Evolutionary conservation across 1,139 yeast genomes (phyloP), one percentile per base, ranked within the genome.

Genomic region (Pichia sp.): DNA sequence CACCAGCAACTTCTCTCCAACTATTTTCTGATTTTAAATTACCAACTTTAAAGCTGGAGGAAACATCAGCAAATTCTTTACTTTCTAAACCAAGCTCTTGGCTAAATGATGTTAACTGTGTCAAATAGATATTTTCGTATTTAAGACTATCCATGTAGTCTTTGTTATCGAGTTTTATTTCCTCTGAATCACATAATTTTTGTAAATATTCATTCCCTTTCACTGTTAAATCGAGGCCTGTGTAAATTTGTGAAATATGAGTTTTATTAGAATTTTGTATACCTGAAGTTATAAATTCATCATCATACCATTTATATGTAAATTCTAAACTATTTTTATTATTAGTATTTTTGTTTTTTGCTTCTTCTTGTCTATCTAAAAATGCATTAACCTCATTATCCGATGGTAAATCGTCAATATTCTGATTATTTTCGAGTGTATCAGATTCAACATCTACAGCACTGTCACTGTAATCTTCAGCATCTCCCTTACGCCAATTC

Each of bases 101-200:
- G n/a, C 48, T 46, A 5, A 52, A 53, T 4, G 63, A 52, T 11
- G 58, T 50, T 42, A 68, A 47, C 39, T 54, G 55, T 5, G 62
- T 60, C 25, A 68, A 53, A 6, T 65, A 48, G 1, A 60, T 29
- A 49, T 66, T 58, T 44, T 68, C 71, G 47, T 64, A 58, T 45
- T 59, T 57, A 19, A 60, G 49, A 22, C 68, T 62, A n/a, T 56
- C 57, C 44, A 55, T 53, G n/a, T 53, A 47, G 47, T 68, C 71
- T 36, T 31, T 39, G 10, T 53, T 34, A 29, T 66, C 62, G 29
- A 66, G 41, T 50, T 53, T 30, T 53, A 58, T 10, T 52, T 57
- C 42, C 36, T 56, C 59, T 16, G 45, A 39, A 22, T 53, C 50
- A 31, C 49, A 48, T 13, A 53, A 31, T 10, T 38, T 31, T 48